Percentiles rank a stretch among this genome's conserved stretches.
phyloP scores from a whole-genome alignment of 371 early-diverging fungal genomes.

The Mortierella sp. region DNA sequence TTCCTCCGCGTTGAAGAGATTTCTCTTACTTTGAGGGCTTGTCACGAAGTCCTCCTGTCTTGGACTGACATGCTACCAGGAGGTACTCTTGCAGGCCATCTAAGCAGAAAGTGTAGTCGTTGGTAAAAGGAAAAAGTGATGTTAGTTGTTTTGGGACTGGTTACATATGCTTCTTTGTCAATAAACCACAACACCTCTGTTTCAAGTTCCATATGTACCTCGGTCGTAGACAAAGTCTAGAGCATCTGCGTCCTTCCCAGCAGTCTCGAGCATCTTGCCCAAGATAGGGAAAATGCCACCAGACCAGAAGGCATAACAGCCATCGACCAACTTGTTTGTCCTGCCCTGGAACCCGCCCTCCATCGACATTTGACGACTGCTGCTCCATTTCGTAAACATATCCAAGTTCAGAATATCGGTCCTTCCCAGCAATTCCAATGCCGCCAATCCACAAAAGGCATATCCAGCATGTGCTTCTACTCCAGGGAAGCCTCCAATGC shows the following conservation, averaged over 20 bases:
- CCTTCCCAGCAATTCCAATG: slow-evolving; percentile 82
- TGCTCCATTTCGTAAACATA: slow-evolving; percentile 82
- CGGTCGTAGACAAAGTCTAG: slow-evolving; percentile 65
- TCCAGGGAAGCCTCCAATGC: slow-evolving; percentile 89
- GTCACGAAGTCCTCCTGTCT: slow-evolving; percentile 89
- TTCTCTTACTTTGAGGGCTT: slow-evolving; percentile 86
- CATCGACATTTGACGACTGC: slow-evolving; percentile 84
- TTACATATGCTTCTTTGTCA: too few relatives aligned
- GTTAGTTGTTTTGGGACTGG: not conserved
- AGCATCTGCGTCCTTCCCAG: slow-evolving; percentile 11
- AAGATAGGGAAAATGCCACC: slow-evolving; percentile 90
- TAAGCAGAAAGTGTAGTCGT: slow-evolving; percentile 5
- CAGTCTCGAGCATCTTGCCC: slow-evolving; percentile 59
- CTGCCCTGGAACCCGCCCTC: slow-evolving; percentile 98
- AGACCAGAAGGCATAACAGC: slow-evolving; percentile 98
- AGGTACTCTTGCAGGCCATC: slow-evolving; percentile 91
- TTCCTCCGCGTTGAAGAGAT: not conserved
- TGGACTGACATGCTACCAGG: slow-evolving; percentile 87
- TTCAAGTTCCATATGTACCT: slow-evolving; percentile 52
- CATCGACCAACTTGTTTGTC: slow-evolving; percentile 98
- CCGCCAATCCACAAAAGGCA: slow-evolving; percentile 95
- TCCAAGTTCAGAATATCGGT: slow-evolving; percentile 72
- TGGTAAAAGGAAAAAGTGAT: not conserved
- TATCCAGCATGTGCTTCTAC: slow-evolving; percentile 99
- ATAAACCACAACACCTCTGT: not conserved